Base-by-base conservation (phyloP, 176 grass and related monocot species). In the Pharus latifolius region DNA sequence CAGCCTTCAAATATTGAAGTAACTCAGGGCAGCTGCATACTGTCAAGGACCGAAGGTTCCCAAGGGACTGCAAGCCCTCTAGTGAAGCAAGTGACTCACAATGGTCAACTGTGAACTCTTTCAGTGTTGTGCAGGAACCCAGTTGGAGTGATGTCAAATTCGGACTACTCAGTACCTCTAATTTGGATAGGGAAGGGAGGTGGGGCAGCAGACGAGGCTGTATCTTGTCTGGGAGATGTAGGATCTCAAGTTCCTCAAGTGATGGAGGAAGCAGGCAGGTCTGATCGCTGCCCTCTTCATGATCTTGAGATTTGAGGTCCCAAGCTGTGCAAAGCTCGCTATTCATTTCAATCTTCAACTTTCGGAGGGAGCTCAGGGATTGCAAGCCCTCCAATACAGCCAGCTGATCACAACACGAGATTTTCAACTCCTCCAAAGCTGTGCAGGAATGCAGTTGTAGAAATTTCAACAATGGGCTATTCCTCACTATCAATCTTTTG, bases 401-500 rank as follows among this genome's bases (percentile, higher is more conserved):
- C 11, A 76, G 23, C 3, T 12, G 17, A 20, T 0, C 23, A 44
- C 48, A 76, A 0, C 15, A 0, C 0, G 0, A 0, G 18, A 77
- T 77, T 0, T 6, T 1, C 12, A 77, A 10, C 8, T 46, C 17
- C 50, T 77, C 37, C 38, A 77, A 10, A 7, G 24, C 4, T 11
- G 11, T 66, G n/a, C 74, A 77, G 19, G 27, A 34, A 23, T 12
- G 13, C 25, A 66, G 13, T 7, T 23, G 37, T 56, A 66, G n/a
- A 46, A 35, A 43, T 10, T 54, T 0, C 49, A 66, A 54, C 14
- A 1, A 7, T 44, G 23, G 49, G 50, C 13, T 0, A 0, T 0
- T 0, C 0, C 0, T 0, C 3, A 70, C 0, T 14, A 0, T 0
- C 15, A 69, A 20, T 6, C 0, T 46, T 66, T 43, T 77, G 12